Conservation (phyloP, 768 basidiomycete species). For the Lentinula aciculospora region DNA sequence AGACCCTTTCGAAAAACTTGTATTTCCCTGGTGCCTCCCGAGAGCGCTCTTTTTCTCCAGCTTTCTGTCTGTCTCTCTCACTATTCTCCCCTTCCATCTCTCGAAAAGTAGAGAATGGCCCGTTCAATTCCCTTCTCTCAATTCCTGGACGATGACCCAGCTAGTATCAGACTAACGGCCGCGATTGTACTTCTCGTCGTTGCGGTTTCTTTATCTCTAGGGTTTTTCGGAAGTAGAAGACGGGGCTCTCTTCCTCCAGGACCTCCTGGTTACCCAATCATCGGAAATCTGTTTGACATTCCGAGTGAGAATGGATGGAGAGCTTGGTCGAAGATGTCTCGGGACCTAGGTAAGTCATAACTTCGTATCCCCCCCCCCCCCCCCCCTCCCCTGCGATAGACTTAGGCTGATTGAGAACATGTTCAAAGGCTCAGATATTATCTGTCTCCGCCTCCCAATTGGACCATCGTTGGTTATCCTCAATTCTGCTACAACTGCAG, state of each 20-base stretch:
- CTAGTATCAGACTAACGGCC: background rate
- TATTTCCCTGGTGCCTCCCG: too few species aligned
- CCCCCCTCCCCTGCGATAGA: too few species aligned
- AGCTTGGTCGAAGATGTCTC: background rate
- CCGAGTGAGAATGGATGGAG: constrained; percentile 5
- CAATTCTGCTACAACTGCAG: constrained; percentile 11
- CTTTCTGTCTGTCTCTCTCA: too few species aligned
- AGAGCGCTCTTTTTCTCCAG: too few species aligned
- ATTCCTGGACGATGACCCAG: background rate
- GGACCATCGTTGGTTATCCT: constrained; percentile 11
- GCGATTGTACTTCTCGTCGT: background rate
- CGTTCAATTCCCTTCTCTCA: background rate
- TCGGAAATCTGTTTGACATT: constrained; percentile 10
- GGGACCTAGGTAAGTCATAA: background rate
- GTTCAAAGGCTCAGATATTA: constrained; percentile 11
- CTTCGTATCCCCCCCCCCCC: too few species aligned
- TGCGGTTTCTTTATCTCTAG: background rate
- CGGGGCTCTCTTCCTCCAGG: constrained; percentile 8
- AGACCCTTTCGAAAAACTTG: too few species aligned
- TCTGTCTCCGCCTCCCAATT: constrained; percentile 10
- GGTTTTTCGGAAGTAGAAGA: background rate
- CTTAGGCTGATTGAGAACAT: too few species aligned
- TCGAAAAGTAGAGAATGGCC: background rate
- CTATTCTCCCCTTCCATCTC: too few species aligned
- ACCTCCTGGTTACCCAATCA: constrained; percentile 7